Conservation (phyloP, 352 stramenopile genomes). For the Peronospora farinosa region DNA sequence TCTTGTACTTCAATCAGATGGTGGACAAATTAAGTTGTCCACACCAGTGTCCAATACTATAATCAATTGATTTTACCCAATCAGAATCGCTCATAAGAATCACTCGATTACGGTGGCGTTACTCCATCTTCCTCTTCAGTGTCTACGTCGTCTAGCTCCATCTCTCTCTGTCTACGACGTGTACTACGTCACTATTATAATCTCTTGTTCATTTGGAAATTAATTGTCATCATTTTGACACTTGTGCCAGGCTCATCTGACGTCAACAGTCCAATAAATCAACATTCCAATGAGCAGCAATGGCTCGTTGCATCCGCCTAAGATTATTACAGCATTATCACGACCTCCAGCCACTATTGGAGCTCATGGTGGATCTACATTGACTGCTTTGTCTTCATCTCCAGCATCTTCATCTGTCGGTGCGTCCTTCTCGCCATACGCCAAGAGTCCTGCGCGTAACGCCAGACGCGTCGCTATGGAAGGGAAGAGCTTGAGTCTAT, state of each 20-base stretch:
- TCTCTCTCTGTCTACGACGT: conserved; percentile 4
- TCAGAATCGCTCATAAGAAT: conserved; percentile 13
- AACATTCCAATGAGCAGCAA: conserved; percentile 22
- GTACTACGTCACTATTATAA: neutral
- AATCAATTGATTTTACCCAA: conserved; percentile 25
- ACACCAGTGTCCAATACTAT: conserved; percentile 4
- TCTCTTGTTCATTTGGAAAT: conserved; percentile 2
- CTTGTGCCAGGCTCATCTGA: neutral
- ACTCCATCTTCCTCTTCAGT: conserved; percentile 6
- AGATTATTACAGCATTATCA: conserved; percentile 24
- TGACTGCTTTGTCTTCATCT: neutral
- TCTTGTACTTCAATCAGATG: conserved; percentile 6
- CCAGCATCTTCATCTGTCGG: conserved; percentile 24
- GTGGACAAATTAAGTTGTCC: conserved; percentile 10
- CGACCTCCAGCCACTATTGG: conserved; percentile 21
- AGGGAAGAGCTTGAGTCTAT: conserved; percentile 37
- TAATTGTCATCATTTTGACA: neutral
- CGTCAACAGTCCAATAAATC: conserved; percentile 10
- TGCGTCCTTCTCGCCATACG: conserved; percentile 21
- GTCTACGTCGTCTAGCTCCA: neutral
- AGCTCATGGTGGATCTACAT: neutral
- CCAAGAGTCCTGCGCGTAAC: conserved; percentile 15
- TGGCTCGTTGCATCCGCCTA: conserved; percentile 19
- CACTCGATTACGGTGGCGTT: conserved; percentile 24
- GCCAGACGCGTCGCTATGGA: conserved; percentile 48